A percentile compares a stretch with the other conserved stretches of the same genome.
These are phyloP conservation scores for Talaromyces pinophilus DNA, from an alignment of 2,329 filamentous ascomycete species.

Conservation along the genomic window DNA sequence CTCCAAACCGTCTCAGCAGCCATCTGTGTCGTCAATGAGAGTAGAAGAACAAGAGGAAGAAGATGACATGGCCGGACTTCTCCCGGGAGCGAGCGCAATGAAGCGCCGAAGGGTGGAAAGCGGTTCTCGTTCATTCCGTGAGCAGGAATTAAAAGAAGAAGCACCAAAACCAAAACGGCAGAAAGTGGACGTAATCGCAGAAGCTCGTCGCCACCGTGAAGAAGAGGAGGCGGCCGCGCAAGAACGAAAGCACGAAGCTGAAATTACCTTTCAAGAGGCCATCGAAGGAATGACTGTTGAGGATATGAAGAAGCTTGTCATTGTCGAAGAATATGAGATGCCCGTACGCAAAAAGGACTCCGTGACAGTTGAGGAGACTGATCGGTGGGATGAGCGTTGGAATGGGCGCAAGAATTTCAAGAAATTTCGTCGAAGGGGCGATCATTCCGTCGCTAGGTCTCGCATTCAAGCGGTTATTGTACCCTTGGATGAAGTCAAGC, in stretches of 20 bases:
- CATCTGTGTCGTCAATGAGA: constrained; percentile 24
- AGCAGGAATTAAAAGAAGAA: constrained; percentile 30
- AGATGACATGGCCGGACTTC: constrained; percentile 69
- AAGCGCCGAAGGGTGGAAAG: constrained; percentile 74
- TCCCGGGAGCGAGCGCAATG: constrained; percentile 73
- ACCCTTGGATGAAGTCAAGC: constrained; percentile 67
- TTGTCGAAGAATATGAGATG: constrained; percentile 75
- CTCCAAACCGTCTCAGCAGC: constrained; percentile 10
- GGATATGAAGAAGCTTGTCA: constrained; percentile 70
- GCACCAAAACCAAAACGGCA: constrained; percentile 53
- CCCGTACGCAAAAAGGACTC: constrained; percentile 36
- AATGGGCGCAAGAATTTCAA: constrained; percentile 97
- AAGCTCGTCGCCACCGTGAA: constrained; percentile 57
- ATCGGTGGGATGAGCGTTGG: constrained; percentile 84
- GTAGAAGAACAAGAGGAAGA: constrained; percentile 34
- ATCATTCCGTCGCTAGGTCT: constrained; percentile 39
- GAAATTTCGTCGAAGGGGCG: constrained; percentile 61
- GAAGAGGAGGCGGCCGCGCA: constrained; percentile 56
- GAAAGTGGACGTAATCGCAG: constrained; percentile 68
- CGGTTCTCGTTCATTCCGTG: constrained; percentile 50
- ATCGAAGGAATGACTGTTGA: constrained; percentile 68
- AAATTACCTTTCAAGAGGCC: constrained; percentile 60
- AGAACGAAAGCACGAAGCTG: constrained; percentile 63
- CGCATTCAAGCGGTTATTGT: constrained; percentile 64
- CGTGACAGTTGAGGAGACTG: constrained; percentile 47